These are phyloP conservation scores for Cadophora luteo-olivacea DNA, from an alignment of 2,329 filamentous ascomycete species.

Conservation along the genomic window DNA sequence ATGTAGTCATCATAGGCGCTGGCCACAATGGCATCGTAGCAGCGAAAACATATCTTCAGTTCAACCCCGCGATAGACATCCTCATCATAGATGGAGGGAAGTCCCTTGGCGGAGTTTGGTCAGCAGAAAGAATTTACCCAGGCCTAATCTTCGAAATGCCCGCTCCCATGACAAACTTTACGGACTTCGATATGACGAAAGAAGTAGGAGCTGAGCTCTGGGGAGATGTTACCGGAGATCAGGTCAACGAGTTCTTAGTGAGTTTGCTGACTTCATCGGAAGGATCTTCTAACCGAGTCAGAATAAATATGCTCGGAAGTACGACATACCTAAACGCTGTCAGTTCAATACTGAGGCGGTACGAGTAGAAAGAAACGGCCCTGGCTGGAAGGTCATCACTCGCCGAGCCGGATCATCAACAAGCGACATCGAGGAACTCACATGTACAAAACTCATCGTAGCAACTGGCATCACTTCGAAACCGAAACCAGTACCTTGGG, in stretches of 20 bases:
- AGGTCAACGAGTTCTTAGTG: conserved; percentile 25
- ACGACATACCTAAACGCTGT: conserved; percentile 18
- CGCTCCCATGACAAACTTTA: conserved; percentile 22
- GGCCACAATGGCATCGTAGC: conserved; percentile 63
- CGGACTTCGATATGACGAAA: conserved; percentile 25
- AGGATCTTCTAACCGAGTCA: not conserved
- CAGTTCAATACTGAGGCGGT: conserved; percentile 20
- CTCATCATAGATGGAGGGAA: conserved; percentile 62
- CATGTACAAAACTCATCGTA: conserved; percentile 55
- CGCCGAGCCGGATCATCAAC: conserved; percentile 30
- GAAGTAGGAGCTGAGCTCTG: conserved; percentile 25
- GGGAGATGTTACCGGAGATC: conserved; percentile 21
- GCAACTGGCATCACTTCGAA: conserved; percentile 61
- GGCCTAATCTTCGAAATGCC: conserved; percentile 55
- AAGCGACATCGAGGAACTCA: conserved; percentile 34
- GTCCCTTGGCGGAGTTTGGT: conserved; percentile 73
- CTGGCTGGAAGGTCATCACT: conserved; percentile 51
- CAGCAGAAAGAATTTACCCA: conserved; percentile 68
- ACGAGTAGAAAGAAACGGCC: conserved; percentile 39
- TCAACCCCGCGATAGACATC: conserved; percentile 62
- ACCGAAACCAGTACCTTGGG: conserved; percentile 49
- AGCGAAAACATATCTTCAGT: conserved; percentile 64
- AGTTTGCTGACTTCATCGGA: not conserved
- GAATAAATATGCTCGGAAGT: conserved; percentile 24
- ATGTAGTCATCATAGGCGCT: conserved; percentile 30